A percentile compares a stretch with the other conserved stretches of the same genome.
Evolutionary conservation across 108 stramenopile species (phyloP).

Genomic region (Pseudonitzschia multiseries): DNA sequence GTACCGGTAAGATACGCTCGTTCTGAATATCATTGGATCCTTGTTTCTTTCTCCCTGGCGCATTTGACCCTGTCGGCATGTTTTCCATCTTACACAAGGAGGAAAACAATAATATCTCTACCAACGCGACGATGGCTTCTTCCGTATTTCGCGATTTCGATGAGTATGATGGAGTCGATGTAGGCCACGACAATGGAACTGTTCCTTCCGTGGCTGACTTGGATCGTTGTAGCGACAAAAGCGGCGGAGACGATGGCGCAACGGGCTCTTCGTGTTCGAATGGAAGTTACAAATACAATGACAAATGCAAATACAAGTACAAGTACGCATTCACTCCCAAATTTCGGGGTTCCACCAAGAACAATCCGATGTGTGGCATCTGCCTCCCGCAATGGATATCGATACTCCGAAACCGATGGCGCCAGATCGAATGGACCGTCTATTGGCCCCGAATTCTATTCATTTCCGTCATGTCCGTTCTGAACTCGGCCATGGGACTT

Average conservation of each 20-base stretch:
- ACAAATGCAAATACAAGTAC: too few species aligned
- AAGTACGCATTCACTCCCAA: conserved; percentile 26
- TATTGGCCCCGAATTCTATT: conserved; percentile 40
- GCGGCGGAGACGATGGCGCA: not conserved
- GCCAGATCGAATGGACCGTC: conserved; percentile 30
- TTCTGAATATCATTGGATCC: too few species aligned
- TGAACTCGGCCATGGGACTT: conserved; percentile 36
- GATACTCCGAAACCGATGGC: conserved; percentile 24
- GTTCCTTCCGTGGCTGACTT: not conserved
- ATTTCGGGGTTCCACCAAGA: conserved; percentile 28
- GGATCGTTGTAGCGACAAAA: not conserved
- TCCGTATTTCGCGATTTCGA: conserved; percentile 18
- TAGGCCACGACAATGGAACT: too few species aligned
- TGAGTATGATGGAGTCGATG: not conserved
- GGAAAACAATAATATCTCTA: too few species aligned
- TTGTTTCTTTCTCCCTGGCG: too few species aligned
- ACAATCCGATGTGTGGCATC: conserved; percentile 44
- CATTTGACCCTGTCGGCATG: too few species aligned
- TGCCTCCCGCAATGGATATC: conserved; percentile 28
- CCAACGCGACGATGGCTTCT: not conserved
- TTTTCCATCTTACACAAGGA: too few species aligned
- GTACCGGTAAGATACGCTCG: too few species aligned
- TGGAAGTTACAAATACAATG: too few species aligned
- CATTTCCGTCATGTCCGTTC: conserved; percentile 21
- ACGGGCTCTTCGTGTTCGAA: not conserved